Conservation (phyloP, 2,329 filamentous ascomycete species). For the Xylaria sp. region DNA sequence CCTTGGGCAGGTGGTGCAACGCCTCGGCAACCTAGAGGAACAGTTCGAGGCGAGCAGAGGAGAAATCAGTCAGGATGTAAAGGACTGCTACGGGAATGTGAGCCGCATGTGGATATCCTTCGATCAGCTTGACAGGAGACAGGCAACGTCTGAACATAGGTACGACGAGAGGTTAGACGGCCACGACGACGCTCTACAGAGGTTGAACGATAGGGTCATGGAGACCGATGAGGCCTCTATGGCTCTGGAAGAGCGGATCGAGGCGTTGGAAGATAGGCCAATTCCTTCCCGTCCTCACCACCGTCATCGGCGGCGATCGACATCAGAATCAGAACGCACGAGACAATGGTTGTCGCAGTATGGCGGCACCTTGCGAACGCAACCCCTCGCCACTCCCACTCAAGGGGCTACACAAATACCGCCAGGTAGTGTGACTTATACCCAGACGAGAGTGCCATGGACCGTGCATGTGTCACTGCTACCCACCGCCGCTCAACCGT, state of each 20-base stretch:
- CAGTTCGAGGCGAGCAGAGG: constrained; percentile 62
- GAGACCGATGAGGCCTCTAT: constrained; percentile 62
- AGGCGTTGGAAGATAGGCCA: constrained; percentile 57
- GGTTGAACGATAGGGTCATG: constrained; percentile 60
- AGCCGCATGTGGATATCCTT: constrained; percentile 64
- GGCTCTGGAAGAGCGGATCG: constrained; percentile 65
- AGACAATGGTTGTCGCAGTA: constrained; percentile 29
- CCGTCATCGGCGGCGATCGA: constrained; percentile 44
- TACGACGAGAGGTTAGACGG: constrained; percentile 55
- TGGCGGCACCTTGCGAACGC: constrained; percentile 28
- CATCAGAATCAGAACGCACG: constrained; percentile 44
- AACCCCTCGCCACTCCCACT: constrained; percentile 13
- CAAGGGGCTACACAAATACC: constrained; percentile 18
- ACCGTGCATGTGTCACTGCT: constrained; percentile 70
- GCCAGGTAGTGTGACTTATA: constrained; percentile 3
- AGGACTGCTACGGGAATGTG: constrained; percentile 65
- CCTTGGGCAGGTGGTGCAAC: constrained; percentile 50
- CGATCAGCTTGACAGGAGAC: constrained; percentile 56
- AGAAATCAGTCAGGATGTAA: constrained; percentile 63
- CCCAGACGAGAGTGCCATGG: constrained; percentile 53
- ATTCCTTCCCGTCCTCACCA: constrained; percentile 42
- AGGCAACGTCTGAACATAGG: constrained; percentile 51
- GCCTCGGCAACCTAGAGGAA: constrained; percentile 65
- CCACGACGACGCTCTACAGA: constrained; percentile 56
- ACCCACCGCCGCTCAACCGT: constrained; percentile 63